These are phyloP conservation scores for Boletus insuetus DNA, from an alignment of 768 basidiomycete genomes.

Conservation along the genomic window DNA sequence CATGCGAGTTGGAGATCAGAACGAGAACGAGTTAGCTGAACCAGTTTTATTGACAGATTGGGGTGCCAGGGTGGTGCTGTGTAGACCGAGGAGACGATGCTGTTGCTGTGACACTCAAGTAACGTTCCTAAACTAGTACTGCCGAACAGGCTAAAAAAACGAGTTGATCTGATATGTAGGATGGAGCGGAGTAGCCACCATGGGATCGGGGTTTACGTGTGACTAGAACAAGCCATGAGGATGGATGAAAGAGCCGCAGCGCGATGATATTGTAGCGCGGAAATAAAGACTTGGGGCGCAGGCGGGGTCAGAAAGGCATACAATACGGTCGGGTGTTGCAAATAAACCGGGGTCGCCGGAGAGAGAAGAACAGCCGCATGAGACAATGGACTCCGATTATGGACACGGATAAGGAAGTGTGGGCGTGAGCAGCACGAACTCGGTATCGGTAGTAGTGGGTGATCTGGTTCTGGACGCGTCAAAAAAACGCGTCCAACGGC, in stretches of 20 bases:
- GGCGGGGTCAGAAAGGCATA: slow-evolving; percentile 22
- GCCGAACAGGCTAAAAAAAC: slow-evolving; percentile 22
- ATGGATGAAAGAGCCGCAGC: slow-evolving; percentile 13
- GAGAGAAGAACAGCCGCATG: slow-evolving; percentile 19
- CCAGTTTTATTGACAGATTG: slow-evolving; percentile 17
- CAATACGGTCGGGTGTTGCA: slow-evolving; percentile 23
- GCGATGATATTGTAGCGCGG: slow-evolving; percentile 17
- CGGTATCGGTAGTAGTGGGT: slow-evolving; percentile 12
- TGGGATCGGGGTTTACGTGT: slow-evolving; percentile 29
- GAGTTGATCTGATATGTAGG: slow-evolving; percentile 18
- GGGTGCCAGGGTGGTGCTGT: background rate
- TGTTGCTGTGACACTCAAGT: slow-evolving; percentile 10
- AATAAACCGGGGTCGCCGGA: slow-evolving; percentile 27
- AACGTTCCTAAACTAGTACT: slow-evolving; percentile 17
- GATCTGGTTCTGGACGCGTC: slow-evolving; percentile 21
- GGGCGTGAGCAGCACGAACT: slow-evolving; percentile 3
- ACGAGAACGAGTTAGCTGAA: slow-evolving; percentile 13
- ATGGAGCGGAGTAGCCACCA: slow-evolving; percentile 9
- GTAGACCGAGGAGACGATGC: slow-evolving; percentile 16
- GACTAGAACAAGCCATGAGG: slow-evolving; percentile 6
- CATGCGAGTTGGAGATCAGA: slow-evolving; percentile 18
- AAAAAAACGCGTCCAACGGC: slow-evolving; percentile 18
- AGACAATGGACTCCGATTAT: slow-evolving; percentile 24
- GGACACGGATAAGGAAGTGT: slow-evolving; percentile 20
- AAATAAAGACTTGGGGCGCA: slow-evolving; percentile 20